Percentiles rank a stretch among this genome's conserved stretches.
These are phyloP conservation scores for Phytophthora colocasiae DNA, from an alignment of 352 stramenopile genomes.

Conservation along the genomic window DNA sequence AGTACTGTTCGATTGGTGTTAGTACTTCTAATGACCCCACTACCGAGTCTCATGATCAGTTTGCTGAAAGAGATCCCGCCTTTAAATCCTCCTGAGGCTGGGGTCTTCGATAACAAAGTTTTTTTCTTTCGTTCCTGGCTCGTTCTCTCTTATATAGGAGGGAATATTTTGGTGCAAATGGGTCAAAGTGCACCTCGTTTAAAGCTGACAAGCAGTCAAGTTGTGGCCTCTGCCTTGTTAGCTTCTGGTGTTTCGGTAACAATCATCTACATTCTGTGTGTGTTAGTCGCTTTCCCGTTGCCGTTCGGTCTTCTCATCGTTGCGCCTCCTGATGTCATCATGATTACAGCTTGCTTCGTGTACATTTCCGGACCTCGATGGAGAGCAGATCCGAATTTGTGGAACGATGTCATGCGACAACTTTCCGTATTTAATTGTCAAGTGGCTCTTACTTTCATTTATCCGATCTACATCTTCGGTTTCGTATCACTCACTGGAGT, in stretches of 20 bases:
- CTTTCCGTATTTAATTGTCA: slow-evolving; percentile 28
- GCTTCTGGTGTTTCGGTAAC: slow-evolving; percentile 5
- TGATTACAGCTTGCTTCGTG: slow-evolving; percentile 16
- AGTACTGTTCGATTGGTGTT: slow-evolving; percentile 5
- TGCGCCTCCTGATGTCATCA: slow-evolving; percentile 7
- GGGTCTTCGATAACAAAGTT: slow-evolving; percentile 17
- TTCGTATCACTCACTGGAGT: slow-evolving; percentile 32
- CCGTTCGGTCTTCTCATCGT: slow-evolving; percentile 47
- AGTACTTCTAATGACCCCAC: slow-evolving; percentile 18
- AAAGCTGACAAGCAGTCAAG: slow-evolving; percentile 17
- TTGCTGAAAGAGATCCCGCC: slow-evolving; percentile 26
- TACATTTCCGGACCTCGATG: slow-evolving; percentile 25
- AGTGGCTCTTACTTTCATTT: slow-evolving; percentile 39
- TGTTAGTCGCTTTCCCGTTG: slow-evolving; percentile 41
- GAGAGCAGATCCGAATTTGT: slow-evolving; percentile 12
- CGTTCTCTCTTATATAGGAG: slow-evolving; percentile 18
- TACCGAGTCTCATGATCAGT: slow-evolving; percentile 23
- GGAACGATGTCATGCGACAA: slow-evolving; percentile 25
- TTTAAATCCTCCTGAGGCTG: slow-evolving; percentile 20
- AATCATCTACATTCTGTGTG: slow-evolving; percentile 19
- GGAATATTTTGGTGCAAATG: slow-evolving; percentile 26
- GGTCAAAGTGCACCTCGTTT: slow-evolving; percentile 24
- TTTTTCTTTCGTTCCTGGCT: slow-evolving; percentile 31
- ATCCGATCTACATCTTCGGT: slow-evolving; percentile 52
- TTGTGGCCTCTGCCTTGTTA: slow-evolving; percentile 7